Evolutionary conservation across 208 protist species (phyloP).

Genomic region (Crithidia mellificae): DNA sequence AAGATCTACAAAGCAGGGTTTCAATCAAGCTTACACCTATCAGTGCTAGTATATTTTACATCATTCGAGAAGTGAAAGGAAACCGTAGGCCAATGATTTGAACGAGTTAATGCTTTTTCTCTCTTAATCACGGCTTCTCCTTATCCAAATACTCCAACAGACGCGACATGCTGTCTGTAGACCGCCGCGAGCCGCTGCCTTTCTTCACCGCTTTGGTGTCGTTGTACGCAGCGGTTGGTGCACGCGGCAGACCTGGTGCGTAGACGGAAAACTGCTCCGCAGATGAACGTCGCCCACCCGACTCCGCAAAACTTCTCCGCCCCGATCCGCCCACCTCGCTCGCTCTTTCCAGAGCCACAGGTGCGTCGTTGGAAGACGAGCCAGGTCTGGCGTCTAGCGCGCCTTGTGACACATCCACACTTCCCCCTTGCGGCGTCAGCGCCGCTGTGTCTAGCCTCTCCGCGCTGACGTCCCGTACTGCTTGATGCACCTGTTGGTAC

Average conservation of each 20-base stretch:
- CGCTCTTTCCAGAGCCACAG: too few species aligned
- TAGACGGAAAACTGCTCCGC: neutral
- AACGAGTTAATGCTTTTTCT: neutral
- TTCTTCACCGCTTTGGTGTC: neutral
- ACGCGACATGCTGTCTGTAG: constrained; percentile 10
- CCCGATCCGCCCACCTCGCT: neutral
- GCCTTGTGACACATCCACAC: too few species aligned
- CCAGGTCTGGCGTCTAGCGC: too few species aligned
- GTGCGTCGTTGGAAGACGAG: too few species aligned
- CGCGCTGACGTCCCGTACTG: constrained; percentile 14
- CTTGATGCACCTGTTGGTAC: constrained; percentile 31
- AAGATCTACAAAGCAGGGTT: too few species aligned
- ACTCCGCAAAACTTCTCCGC: neutral
- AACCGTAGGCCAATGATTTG: too few species aligned
- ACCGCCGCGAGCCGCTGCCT: neutral
- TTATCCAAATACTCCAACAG: constrained; percentile 26
- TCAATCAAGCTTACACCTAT: too few species aligned
- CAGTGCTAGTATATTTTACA: too few species aligned
- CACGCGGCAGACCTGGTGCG: neutral
- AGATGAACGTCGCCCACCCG: neutral
- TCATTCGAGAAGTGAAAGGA: too few species aligned
- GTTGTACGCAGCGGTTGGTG: neutral
- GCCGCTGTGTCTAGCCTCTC: neutral
- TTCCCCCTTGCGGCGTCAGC: too few species aligned
- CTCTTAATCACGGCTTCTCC: neutral